Percentiles rank a stretch among this genome's conserved stretches.
phyloP scores from a whole-genome alignment of 1,284 basidiomycete genomes.

The Cutaneotrichosporon cavernicola region DNA sequence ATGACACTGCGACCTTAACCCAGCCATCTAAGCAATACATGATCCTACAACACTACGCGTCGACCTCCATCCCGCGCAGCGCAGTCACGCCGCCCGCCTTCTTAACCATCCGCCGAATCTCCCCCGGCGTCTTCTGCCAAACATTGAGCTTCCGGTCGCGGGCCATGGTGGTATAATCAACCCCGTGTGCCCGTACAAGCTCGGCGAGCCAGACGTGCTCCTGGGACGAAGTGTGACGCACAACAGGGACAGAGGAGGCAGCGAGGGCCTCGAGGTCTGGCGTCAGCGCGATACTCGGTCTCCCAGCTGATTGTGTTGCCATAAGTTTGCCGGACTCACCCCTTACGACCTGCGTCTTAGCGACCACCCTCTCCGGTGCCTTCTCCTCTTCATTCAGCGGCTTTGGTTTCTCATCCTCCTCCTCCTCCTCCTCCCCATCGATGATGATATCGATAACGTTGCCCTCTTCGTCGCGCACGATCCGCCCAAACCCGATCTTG shows the following conservation, averaged over 20 bases:
- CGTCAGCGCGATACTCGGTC: conserved; percentile 5
- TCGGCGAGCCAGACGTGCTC: conserved; percentile 68
- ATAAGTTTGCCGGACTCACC: conserved; percentile 37
- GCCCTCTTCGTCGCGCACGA: conserved; percentile 78
- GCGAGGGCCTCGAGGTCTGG: conserved; percentile 49
- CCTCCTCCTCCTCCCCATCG: conserved; percentile 57
- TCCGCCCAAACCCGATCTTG: conserved; percentile 75
- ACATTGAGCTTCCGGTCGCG: conserved; percentile 75
- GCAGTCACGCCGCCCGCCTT: conserved; percentile 39
- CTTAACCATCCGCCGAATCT: conserved; percentile 60
- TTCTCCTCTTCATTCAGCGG: conserved; percentile 28
- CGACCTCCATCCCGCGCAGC: conserved; percentile 17
- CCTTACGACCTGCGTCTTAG: conserved; percentile 53
- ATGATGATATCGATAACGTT: conserved; percentile 76
- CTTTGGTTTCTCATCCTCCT: conserved; percentile 6
- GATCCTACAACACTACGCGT: conserved; percentile 10
- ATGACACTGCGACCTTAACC: neutral
- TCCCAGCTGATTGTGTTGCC: neutral
- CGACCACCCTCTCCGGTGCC: conserved; percentile 42
- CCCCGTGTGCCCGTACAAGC: conserved; percentile 70
- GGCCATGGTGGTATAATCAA: conserved; percentile 74
- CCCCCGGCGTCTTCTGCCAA: conserved; percentile 82
- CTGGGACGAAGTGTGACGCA: conserved; percentile 66
- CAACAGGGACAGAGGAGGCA: conserved; percentile 50
- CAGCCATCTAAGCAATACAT: neutral